These are phyloP conservation scores for Eutrema heterophyllum DNA, from an alignment of 345 rosid species.

Conservation along the genomic window DNA sequence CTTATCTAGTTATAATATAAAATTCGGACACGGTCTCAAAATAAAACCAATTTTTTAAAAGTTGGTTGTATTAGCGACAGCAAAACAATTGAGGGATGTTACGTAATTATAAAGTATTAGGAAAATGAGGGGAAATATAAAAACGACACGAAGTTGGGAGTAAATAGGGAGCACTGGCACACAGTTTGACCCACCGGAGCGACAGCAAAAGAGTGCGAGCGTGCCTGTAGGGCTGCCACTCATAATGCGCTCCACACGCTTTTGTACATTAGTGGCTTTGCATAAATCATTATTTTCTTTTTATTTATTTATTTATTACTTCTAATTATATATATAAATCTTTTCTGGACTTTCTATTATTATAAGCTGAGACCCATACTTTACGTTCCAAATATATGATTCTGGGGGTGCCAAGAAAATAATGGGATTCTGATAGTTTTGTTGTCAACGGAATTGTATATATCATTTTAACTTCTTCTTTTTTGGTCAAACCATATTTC, in stretches of 20 bases:
- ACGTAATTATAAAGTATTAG: neutral
- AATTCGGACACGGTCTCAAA: neutral
- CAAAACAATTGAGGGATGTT: constrained; percentile 20
- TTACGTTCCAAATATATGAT: constrained; percentile 13
- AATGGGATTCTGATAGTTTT: neutral
- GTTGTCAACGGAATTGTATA: neutral
- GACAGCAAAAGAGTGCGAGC: constrained; percentile 29
- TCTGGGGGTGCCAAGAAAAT: constrained; percentile 2
- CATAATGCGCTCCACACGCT: constrained; percentile 40
- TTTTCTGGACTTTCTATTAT: neutral
- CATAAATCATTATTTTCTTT: constrained; percentile 21
- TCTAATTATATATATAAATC: neutral
- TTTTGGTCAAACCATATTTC: neutral
- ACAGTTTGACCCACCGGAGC: constrained; percentile 34
- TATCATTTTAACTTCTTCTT: neutral
- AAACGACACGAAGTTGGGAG: constrained; percentile 30
- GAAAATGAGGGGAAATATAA: neutral
- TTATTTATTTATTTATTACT: neutral
- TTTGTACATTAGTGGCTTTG: constrained; percentile 36
- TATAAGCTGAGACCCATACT: constrained; percentile 23
- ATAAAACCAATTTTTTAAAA: neutral
- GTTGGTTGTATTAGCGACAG: neutral
- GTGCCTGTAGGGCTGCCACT: constrained; percentile 31
- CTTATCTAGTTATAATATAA: neutral
- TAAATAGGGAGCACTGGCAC: constrained; percentile 25